Base-by-base conservation (phyloP, 257 asterid species). In the Ilex asprella region DNA sequence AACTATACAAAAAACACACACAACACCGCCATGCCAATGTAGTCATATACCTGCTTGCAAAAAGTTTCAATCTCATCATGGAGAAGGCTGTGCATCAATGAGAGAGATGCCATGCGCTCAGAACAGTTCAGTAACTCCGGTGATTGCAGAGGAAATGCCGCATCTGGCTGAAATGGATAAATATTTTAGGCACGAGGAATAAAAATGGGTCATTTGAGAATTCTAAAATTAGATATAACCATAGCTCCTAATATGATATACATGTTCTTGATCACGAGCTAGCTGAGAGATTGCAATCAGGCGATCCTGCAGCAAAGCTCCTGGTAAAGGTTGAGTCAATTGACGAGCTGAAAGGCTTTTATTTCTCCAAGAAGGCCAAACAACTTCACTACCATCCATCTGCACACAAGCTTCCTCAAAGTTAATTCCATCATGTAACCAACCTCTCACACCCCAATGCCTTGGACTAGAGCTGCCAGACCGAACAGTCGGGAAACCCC, bases 381-480 rank as follows among this genome's bases (percentile, higher is more conserved):
- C 85, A 32, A 89, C 88, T 75, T 89, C 99, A 79, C 81, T 83
- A 70, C 94, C 93, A 83, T 85, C 96, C 84, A 87, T 67, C 16
- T 91, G 91, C 52, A 85, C 71, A 75, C 89, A 82, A 54, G 95
- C 76, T 73, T 93, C 99, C 76, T 89, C 99, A 67, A 89, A 83
- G 74, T 72, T 85, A 69, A 79, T 82, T 69, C 91, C 97, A 65
- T 93, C 97, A 62, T 89, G 95, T 66, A 89, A 83, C 99, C 97
- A 93, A 55, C 99, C 93, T 78, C 85, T 93, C 56, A 89, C 94
- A 73, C 99, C 99, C 97, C 96, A 93, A 52, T 93, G 94, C 78
- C 97, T 87, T 61, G 99, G 99, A 84, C 99, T 93, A 59, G 99
- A 89, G 84, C 99, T 93, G 70, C 99, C 99, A 65, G 99, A 93